Evolutionary conservation across 441 rosid genomes (phyloP), one percentile per base, ranked within the genome.

Genomic region (Bocquillonia castaneifolia): DNA sequence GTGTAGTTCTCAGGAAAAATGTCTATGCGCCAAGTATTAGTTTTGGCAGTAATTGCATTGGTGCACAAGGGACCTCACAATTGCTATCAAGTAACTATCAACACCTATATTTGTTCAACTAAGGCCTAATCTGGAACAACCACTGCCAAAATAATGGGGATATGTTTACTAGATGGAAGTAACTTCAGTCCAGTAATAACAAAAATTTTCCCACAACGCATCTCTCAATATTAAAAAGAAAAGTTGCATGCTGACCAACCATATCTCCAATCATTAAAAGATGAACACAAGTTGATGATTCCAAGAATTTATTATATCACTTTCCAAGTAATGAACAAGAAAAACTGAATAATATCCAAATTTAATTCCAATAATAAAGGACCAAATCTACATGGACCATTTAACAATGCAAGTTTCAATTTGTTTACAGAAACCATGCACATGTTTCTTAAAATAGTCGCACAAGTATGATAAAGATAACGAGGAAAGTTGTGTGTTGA

Each of bases 211-310:
- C 53, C 20, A n/a, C 10, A 6, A 23, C 23, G 44, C 40, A 37
- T 20, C 6, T 10, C 10, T 32, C n/a, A n/a, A n/a, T 10, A 23
- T 48, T 22, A 54, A 54, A 10, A 36, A 60, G 25, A 39, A 29
- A 52, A 48, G 15, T n/a, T n/a, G 15, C 2, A 37, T 6, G 8
- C 12, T 39, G 39, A 15, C 36, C 40, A 37, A 14, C 18, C 20
- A 40, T 61, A 25, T 18, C 20, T 53, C 59, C 60, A 61, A 52
- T 34, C 18, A 58, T 10, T 17, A 47, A 68, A 62, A 6, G 34
- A 40, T 39, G 40, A 66, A 36, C 17, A 18, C 6, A 37, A 18
- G 40, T 39, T 32, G 42, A 67, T 18, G 37, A 2, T 15, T 29
- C 32, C 29, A 42, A 55, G 7, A 32, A 31, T 22, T 3, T 32